Conservation (phyloP, 345 rosid species). For the Syzygium grande region DNA sequence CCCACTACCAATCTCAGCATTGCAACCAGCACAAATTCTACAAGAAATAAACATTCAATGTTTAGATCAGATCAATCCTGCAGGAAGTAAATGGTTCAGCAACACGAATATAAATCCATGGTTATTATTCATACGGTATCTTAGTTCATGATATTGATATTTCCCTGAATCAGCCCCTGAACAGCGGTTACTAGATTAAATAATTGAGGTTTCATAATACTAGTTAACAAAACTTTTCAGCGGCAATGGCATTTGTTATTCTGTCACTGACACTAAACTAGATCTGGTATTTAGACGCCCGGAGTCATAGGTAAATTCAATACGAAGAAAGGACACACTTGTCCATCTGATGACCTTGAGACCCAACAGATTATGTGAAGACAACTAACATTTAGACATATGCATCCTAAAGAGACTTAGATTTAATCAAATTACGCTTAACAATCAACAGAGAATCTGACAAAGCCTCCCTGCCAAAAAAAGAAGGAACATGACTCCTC, state of each 20-base stretch:
- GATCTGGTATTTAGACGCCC: background rate
- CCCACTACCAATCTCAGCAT: constrained; percentile 27
- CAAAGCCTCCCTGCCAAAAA: background rate
- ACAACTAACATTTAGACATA: background rate
- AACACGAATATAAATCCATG: background rate
- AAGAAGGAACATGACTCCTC: background rate
- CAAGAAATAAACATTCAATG: background rate
- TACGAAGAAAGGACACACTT: background rate
- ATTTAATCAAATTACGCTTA: background rate
- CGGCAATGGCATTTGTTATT: background rate
- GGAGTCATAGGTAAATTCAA: background rate
- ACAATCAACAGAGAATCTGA: background rate
- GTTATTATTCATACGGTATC: background rate
- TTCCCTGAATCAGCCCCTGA: background rate
- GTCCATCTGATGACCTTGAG: background rate
- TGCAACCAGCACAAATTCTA: constrained; percentile 43
- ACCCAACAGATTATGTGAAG: background rate
- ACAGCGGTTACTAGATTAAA: background rate
- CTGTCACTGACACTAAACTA: background rate
- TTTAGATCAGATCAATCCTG: background rate
- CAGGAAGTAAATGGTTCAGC: background rate
- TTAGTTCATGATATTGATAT: background rate
- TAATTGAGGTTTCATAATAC: background rate
- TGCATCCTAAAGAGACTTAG: background rate
- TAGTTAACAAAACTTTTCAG: background rate